Evolutionary conservation across 225 moss, liverwort and hornwort species (phyloP).

Genomic region (Marchantia paleacea): DNA sequence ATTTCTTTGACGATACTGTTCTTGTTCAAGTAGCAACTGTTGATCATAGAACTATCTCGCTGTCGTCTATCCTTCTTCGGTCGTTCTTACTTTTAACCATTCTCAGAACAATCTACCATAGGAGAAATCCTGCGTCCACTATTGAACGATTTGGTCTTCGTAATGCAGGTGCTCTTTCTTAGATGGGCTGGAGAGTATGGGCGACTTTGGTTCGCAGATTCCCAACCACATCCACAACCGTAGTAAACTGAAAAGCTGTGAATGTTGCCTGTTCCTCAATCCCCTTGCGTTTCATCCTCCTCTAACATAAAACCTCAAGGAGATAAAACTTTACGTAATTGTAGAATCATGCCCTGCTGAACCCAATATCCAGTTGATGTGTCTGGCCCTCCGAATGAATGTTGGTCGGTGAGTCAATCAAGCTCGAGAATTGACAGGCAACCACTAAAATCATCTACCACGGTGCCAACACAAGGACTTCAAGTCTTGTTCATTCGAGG

Average conservation of each 20-base stretch:
- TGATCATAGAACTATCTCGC: neutral
- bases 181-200: constrained; percentile 16
- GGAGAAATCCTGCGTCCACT: neutral
- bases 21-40: too few species aligned
- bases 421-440: neutral
- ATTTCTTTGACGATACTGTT: too few species aligned
- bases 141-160: constrained; percentile 1
- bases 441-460: neutral
- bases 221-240: constrained; percentile 15
- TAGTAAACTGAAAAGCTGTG: neutral
- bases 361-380: neutral
- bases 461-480: neutral
- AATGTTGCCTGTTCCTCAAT: constrained; percentile 5
- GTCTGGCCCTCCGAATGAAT: too few species aligned
- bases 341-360: too few species aligned
- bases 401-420: neutral
- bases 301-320: too few species aligned
- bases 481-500: neutral
- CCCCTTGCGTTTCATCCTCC: constrained; percentile 42
- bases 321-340: too few species aligned
- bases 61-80: neutral
- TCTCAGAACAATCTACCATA: neutral
- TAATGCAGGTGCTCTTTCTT: neutral
- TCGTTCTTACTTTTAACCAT: neutral
- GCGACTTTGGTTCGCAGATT: constrained; percentile 2